Evolutionary conservation across 768 basidiomycete genomes (phyloP).

Genomic region (Hericium alpestre): DNA sequence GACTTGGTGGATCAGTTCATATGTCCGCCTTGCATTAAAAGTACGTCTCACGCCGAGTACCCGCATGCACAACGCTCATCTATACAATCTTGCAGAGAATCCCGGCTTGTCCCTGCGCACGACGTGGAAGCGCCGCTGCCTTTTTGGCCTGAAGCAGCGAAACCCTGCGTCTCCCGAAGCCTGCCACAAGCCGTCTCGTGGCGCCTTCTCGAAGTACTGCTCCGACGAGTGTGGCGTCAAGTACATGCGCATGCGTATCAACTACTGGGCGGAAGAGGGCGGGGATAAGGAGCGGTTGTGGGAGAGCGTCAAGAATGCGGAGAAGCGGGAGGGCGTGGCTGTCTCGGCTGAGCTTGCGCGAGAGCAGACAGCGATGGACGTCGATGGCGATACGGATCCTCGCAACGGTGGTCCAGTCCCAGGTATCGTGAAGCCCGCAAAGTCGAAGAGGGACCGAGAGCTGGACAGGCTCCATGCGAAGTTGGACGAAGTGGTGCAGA

Average conservation of each 20-base stretch:
- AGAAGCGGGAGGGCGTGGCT: slow-evolving; percentile 62
- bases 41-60: slow-evolving; percentile 35
- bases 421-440: slow-evolving; percentile 24
- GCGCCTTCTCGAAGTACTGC: slow-evolving; percentile 84
- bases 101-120: slow-evolving; percentile 52
- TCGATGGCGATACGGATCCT: slow-evolving; percentile 3
- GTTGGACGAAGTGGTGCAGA: slow-evolving; percentile 46
- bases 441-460: slow-evolving; percentile 46
- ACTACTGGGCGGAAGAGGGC: slow-evolving; percentile 50
- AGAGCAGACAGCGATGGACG: slow-evolving; percentile 6
- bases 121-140: slow-evolving; percentile 73
- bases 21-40: slow-evolving; percentile 68
- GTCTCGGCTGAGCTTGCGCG: slow-evolving; percentile 21
- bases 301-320: slow-evolving; percentile 62
- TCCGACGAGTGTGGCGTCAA: slow-evolving; percentile 79
- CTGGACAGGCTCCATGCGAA: slow-evolving; percentile 39
- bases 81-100: slow-evolving; percentile 34
- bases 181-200: slow-evolving; percentile 74
- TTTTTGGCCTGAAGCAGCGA: slow-evolving; percentile 55
- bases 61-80: slow-evolving; percentile 1
- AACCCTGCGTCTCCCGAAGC: slow-evolving; percentile 52
- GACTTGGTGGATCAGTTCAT: slow-evolving; percentile 90
- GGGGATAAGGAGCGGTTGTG: slow-evolving; percentile 58
- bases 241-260: slow-evolving; percentile 57
- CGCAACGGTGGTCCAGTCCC: slow-evolving; percentile 1